phyloP scores from a whole-genome alignment of 345 rosid genomes.

The Linum usitatissimum region DNA sequence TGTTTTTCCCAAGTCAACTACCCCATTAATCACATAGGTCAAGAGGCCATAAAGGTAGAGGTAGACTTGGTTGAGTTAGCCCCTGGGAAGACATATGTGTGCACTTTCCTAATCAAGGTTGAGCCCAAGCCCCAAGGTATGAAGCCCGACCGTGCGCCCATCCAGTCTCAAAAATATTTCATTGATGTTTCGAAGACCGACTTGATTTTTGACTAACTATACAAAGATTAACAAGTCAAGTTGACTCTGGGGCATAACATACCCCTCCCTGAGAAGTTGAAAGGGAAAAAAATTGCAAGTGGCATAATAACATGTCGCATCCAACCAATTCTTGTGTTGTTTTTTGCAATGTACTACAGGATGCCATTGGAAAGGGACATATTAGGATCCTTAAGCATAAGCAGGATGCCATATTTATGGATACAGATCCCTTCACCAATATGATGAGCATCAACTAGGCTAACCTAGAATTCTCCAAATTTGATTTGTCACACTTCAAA shows the following conservation, averaged over 20 bases:
- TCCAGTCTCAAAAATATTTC: not conserved
- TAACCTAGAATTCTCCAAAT: no score
- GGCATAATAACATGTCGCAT: not conserved
- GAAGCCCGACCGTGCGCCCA: not conserved
- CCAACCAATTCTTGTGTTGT: not conserved
- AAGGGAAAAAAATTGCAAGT: not conserved
- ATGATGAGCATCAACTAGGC: no score
- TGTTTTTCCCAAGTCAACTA: not conserved
- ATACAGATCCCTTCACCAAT: not conserved
- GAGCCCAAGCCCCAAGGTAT: not conserved
- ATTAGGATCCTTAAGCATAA: not conserved
- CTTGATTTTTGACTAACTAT: not conserved
- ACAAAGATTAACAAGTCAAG: not conserved
- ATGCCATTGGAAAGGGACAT: not conserved
- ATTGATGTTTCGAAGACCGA: no score
- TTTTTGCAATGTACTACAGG: not conserved
- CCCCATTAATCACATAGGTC: no score
- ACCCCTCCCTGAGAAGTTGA: not conserved
- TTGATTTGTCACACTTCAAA: no score
- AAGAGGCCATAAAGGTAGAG: no score
- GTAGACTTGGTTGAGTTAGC: not conserved
- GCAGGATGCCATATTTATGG: not conserved
- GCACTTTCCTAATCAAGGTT: not conserved
- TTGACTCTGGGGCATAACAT: not conserved
- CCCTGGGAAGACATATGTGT: not conserved